phyloP scores from a whole-genome alignment of 2,329 filamentous ascomycete genomes.

The Chaetomium globosum region DNA sequence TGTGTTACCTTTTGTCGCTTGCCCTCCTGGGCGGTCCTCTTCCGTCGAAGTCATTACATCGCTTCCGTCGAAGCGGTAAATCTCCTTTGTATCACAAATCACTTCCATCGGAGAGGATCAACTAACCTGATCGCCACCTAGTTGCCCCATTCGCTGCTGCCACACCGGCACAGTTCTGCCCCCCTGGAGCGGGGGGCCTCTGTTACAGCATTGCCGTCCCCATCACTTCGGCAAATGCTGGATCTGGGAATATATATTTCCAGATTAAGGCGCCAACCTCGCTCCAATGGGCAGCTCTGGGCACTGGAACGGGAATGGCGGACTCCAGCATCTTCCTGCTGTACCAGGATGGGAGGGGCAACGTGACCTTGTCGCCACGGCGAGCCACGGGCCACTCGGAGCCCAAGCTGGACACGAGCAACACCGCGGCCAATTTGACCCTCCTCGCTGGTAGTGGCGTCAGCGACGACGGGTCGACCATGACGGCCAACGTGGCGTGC shows the following conservation, averaged over 20 bases:
- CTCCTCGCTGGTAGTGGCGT: constrained; percentile 64
- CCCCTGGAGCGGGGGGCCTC: constrained; percentile 45
- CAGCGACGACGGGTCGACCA: constrained; percentile 46
- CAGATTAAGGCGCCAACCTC: constrained; percentile 59
- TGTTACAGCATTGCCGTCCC: constrained; percentile 63
- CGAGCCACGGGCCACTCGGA: constrained; percentile 50
- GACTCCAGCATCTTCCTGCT: constrained; percentile 65
- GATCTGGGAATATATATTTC: constrained; percentile 61
- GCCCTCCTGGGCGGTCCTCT: too few species aligned
- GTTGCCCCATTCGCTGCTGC: constrained; percentile 37
- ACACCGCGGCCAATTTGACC: constrained; percentile 49
- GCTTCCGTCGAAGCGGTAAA: too few species aligned
- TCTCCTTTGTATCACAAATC: too few species aligned
- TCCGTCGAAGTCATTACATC: too few species aligned
- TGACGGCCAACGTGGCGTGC: constrained; percentile 64
- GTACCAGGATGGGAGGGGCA: constrained; percentile 60
- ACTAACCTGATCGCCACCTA: constrained; percentile 13
- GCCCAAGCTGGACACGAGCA: constrained; percentile 51
- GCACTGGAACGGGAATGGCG: constrained; percentile 58
- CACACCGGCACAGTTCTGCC: constrained; percentile 46
- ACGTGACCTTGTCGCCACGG: constrained; percentile 64
- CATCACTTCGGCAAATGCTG: constrained; percentile 49
- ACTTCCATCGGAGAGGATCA: neutral
- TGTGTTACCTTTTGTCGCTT: too few species aligned
- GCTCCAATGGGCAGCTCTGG: constrained; percentile 61